Evolutionary conservation across 768 basidiomycete species (phyloP).

Genomic region (Rubroboletus satanas): DNA sequence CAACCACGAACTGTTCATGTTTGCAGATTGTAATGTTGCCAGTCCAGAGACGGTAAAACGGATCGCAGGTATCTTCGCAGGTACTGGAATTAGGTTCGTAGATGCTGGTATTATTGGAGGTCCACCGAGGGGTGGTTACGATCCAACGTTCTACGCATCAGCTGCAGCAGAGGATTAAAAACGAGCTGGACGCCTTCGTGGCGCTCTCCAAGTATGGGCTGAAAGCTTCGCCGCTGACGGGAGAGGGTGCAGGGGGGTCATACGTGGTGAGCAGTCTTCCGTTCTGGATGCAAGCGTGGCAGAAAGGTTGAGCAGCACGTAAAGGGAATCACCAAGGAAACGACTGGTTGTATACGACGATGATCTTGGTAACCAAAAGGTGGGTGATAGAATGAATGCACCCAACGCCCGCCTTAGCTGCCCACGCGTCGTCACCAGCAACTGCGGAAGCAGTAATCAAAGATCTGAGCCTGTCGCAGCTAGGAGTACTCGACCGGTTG

Average conservation of each 20-base stretch:
- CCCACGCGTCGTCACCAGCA: slow-evolving; percentile 54
- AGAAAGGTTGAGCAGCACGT: neutral
- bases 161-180: slow-evolving; percentile 30
- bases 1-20: slow-evolving; percentile 29
- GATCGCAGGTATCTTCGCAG: slow-evolving; percentile 45
- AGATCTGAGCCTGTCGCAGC: slow-evolving; percentile 47
- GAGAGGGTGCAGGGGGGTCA: slow-evolving; percentile 49
- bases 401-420: slow-evolving; percentile 35
- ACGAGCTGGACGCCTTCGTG: slow-evolving; percentile 38
- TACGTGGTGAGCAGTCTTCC: slow-evolving; percentile 46
- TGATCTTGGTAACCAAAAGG: slow-evolving; percentile 44
- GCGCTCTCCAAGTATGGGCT: slow-evolving; percentile 42
- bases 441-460: slow-evolving; percentile 54
- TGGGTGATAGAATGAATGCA: neutral
- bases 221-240: slow-evolving; percentile 43
- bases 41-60: slow-evolving; percentile 46
- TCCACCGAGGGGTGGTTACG: slow-evolving; percentile 45
- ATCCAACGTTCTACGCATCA: slow-evolving; percentile 57
- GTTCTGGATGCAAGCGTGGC: neutral
- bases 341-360: slow-evolving; percentile 50
- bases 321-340: slow-evolving; percentile 56
- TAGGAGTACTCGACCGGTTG: slow-evolving; percentile 40
- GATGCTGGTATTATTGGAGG: slow-evolving; percentile 58
- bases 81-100: slow-evolving; percentile 40
- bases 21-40: slow-evolving; percentile 58